Base-by-base conservation (phyloP, 2,329 filamentous ascomycete species). In the Beauveria sp. region DNA sequence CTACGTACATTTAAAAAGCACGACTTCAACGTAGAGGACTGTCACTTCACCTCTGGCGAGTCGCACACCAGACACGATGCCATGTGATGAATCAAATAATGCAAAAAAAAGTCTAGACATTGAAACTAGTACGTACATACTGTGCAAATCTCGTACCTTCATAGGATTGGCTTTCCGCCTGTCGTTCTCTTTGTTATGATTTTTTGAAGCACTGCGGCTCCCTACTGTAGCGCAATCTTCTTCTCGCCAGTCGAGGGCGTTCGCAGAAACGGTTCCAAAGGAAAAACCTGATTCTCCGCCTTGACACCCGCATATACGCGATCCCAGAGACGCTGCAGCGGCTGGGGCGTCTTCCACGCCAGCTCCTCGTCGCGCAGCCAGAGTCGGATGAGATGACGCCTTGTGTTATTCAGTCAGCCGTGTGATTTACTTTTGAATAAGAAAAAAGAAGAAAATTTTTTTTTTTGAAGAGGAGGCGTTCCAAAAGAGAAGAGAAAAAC, bases 251-350 rank as follows among this genome's bases (percentile, higher is more conserved):
- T 55, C 8, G 51, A 42, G 18, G 43, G 43, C 18, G 31, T 3
- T 24, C 64, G 60, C 24, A 66, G 52, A 40, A 62, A 64, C 4
- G 83, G 81, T 67, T 87, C 80, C 2, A 85, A 71, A 0, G 84
- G 83, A 59, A 87, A 82, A 0, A 84, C 78, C 42, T 81, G 75
- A 12, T 75, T 78, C 64, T 84, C 81, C 0, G 78, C 72, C 3
- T 72, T 78, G 3, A 86, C 77, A 3, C 75, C 79, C 1, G 77
- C 74, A 65, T 84, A 88, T 0, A 87, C 71, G 4, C 77, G 73
- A 22, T 78, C 74, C 81, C 83, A 88, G 9, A 79, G 73, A 5
- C 69, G 70, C 72, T 64, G 76, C 71, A 83, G 69, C 1, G 69
- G 70, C 4, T 71, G 69, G 0, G 80, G 80, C 0, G 77, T 80